Percentiles rank a stretch among this genome's conserved stretches.
Evolutionary conservation across 2,329 filamentous ascomycete species (phyloP).

Genomic region (Verticillium nubilum): DNA sequence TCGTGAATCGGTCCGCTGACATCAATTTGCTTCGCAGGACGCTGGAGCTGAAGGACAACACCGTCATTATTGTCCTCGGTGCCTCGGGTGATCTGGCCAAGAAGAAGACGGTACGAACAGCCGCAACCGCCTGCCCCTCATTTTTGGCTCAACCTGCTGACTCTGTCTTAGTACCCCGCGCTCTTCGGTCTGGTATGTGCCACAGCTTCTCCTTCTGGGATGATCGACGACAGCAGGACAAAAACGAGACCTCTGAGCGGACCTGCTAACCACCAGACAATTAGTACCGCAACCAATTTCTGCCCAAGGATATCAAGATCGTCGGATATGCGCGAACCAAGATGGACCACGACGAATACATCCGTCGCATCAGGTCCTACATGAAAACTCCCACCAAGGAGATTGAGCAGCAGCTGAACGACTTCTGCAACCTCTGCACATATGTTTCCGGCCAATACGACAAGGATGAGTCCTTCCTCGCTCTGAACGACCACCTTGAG

Average conservation of each 20-base stretch:
- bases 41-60: conserved; percentile 98
- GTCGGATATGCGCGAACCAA: conserved; percentile 98
- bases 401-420: conserved; percentile 87
- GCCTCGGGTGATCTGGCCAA: conserved; percentile 97
- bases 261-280: conserved; percentile 4
- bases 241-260: background rate
- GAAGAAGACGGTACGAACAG: conserved; percentile 86
- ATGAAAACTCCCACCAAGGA: conserved; percentile 99
- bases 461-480: conserved; percentile 87
- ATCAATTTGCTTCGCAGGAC: conserved; percentile 45
- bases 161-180: conserved; percentile 70
- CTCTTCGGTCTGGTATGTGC: conserved; percentile 89
- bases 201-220: background rate
- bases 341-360: conserved; percentile 96
- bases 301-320: conserved; percentile 93
- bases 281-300: conserved; percentile 97
- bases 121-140: conserved; percentile 3
- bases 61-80: conserved; percentile 90
- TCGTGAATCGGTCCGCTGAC: background rate
- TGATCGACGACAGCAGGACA: background rate
- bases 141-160: conserved; percentile 17
- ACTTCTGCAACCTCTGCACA: conserved; percentile 82
- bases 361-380: conserved; percentile 91
- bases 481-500: conserved; percentile 79
- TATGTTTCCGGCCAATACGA: conserved; percentile 98